Evolutionary conservation across 192 early-diverging fungal species (phyloP).

Genomic region (Allomyces macrogynus): DNA sequence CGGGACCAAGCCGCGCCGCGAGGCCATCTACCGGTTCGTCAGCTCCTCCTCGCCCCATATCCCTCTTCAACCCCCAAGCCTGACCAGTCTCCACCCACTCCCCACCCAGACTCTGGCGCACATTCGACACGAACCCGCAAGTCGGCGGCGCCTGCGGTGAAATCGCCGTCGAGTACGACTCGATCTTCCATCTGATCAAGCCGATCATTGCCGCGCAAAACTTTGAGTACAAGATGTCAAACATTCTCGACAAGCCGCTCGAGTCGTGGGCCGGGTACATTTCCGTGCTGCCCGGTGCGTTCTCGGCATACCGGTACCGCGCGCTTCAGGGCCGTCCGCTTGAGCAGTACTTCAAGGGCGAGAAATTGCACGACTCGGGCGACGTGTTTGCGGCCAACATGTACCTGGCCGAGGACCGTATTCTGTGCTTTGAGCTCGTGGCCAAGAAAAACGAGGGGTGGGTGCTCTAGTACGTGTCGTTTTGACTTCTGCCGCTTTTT

Average conservation of each 20-base stretch:
- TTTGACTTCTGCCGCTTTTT: no score
- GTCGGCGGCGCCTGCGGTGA: conserved; percentile 72
- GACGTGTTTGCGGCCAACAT: conserved; percentile 44
- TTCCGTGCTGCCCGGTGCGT: conserved; percentile 74
- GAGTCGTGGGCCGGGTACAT: conserved; percentile 90
- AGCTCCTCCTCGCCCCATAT: not conserved
- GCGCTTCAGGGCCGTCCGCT: conserved; percentile 50
- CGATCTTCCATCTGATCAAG: conserved; percentile 33
- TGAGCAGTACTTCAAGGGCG: conserved; percentile 55
- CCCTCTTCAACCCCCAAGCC: no score
- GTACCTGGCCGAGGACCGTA: conserved; percentile 51
- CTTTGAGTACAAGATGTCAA: conserved; percentile 59
- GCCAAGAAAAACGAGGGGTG: conserved; percentile 45
- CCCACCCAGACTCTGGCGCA: conserved; percentile 39
- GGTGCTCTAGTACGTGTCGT: conserved; percentile 20
- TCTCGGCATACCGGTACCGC: conserved; percentile 54
- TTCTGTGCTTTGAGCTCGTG: conserved; percentile 59
- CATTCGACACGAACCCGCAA: conserved; percentile 47
- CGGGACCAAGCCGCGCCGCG: conserved; percentile 53
- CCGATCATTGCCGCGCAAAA: conserved; percentile 60
- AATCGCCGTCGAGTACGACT: conserved; percentile 46
- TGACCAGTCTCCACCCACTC: no score
- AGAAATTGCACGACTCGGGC: conserved; percentile 31
- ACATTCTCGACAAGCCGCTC: conserved; percentile 58
- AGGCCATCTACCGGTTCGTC: conserved; percentile 35